phyloP scores from a whole-genome alignment of 1,139 yeast genomes.

The Geotrichum reessii region DNA sequence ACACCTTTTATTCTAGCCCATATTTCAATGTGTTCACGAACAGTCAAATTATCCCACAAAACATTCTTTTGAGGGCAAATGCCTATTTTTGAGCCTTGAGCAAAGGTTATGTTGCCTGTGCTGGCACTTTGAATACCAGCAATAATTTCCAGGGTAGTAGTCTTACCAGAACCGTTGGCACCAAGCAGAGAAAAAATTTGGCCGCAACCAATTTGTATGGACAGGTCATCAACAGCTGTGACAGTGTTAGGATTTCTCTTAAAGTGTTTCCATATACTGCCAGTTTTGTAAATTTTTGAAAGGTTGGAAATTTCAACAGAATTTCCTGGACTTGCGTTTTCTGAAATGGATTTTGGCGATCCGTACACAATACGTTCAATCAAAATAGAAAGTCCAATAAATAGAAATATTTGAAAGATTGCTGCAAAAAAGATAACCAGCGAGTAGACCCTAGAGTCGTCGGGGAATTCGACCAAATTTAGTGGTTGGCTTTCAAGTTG shows the following conservation, averaged over 20 bases:
- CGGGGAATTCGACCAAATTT: conserved; percentile 30
- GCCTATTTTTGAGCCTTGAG: conserved; percentile 32
- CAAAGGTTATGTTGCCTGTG: conserved; percentile 29
- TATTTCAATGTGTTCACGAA: conserved; percentile 33
- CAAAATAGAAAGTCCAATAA: conserved; percentile 26
- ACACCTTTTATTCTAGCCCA: conserved; percentile 35
- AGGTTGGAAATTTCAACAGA: conserved; percentile 26
- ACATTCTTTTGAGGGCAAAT: conserved; percentile 39
- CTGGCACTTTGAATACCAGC: conserved; percentile 34
- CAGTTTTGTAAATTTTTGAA: conserved; percentile 27
- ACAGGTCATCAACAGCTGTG: conserved; percentile 33
- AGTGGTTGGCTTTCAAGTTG: conserved; percentile 25
- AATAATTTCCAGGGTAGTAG: conserved; percentile 38
- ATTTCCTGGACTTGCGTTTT: conserved; percentile 20
- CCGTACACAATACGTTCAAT: conserved; percentile 31
- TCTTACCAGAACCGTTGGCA: conserved; percentile 40
- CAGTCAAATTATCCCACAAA: conserved; percentile 36
- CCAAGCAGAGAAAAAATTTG: conserved; percentile 37
- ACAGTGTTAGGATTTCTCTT: conserved; percentile 22
- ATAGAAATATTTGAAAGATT: conserved; percentile 30
- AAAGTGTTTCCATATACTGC: conserved; percentile 8
- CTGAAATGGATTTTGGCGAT: conserved; percentile 14
- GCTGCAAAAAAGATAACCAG: conserved; percentile 33
- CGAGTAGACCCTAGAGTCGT: conserved; percentile 28
- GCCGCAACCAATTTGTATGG: conserved; percentile 29